Evolutionary conservation across 1,139 yeast genomes (phyloP), one percentile per base, ranked within the genome.

Genomic region (Spencermartinsiella ligniputridi): DNA sequence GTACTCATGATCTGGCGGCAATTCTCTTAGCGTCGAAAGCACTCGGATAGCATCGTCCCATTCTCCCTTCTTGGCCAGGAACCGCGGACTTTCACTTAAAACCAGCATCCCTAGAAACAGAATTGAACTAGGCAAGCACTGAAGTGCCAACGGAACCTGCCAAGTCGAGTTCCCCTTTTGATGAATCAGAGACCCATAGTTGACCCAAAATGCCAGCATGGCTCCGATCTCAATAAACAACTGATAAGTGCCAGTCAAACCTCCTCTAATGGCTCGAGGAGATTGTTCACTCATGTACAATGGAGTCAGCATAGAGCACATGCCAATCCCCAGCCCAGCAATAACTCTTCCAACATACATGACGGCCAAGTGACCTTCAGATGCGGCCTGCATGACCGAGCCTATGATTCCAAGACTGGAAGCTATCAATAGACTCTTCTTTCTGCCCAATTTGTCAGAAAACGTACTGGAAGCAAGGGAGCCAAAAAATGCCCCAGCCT

Each of bases 241-340:
- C 72, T 62, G 83, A 83, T 61, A 81, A 70, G 52, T 75, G 54
- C 54, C 83, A 75, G 55, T 83, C 75, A 58, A 77, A 70, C 52
- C 72, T 52, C 58, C 88, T 80, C 72, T 81, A 72, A 57, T 72
- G 67, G 52, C 71, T 65, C 52, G 69, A 39, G 87, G 83, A 24
- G 83, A 72, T 45, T 81, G 72, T 57, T 83, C 90, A 15, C 83
- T 70, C 46, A 81, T 75, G 62, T 83, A 83, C 40, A 79, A 79
- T 8, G 87, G 82, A 34, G 83, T 73, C 41, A 78, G 71, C 37
- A 84, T 74, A 2, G 86, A 78, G 58, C 81, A 78, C 44, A 78
- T 69, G 44, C 90, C 90, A 46, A 81, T 73, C 45, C 85, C 79
- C 40, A 79, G 49, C 47, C 89, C 89, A 47, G 81, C 72, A 44